Evolutionary conservation across 2,329 filamentous ascomycete genomes (phyloP).

Genomic region (Ceratocystis alfenasii): DNA sequence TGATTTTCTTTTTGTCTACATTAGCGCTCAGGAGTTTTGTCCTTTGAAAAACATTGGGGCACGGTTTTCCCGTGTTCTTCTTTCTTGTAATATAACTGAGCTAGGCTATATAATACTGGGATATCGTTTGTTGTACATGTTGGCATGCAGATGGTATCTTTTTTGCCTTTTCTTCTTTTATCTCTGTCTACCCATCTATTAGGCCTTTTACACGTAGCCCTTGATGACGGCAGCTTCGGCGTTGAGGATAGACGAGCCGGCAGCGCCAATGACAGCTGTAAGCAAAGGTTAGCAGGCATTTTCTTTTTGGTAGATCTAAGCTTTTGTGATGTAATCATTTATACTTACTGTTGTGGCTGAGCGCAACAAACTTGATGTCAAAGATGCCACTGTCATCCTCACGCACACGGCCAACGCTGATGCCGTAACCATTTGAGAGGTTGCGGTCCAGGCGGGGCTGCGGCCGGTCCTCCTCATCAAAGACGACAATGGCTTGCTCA

Average conservation of each 20-base stretch:
- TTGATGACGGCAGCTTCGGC: constrained; percentile 86
- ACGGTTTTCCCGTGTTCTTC: neutral
- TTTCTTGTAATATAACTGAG: neutral
- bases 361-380: constrained; percentile 85
- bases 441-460: constrained; percentile 86
- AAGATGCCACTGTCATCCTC: constrained; percentile 83
- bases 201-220: constrained; percentile 53
- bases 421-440: constrained; percentile 72
- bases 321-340: neutral
- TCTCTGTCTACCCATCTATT: neutral
- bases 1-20: neutral
- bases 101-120: neutral
- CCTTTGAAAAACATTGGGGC: no score
- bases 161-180: neutral
- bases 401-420: constrained; percentile 76
- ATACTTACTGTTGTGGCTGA: constrained; percentile 63
- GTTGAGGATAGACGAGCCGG: constrained; percentile 91
- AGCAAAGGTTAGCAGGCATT: constrained; percentile 32
- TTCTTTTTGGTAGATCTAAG: neutral
- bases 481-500: constrained; percentile 66
- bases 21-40: neutral
- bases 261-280: constrained; percentile 76
- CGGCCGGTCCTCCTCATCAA: constrained; percentile 79
- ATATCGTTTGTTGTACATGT: neutral
- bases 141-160: neutral